Conservation (phyloP, 192 early-diverging fungal genomes). For the Entomortierella lignicola region DNA sequence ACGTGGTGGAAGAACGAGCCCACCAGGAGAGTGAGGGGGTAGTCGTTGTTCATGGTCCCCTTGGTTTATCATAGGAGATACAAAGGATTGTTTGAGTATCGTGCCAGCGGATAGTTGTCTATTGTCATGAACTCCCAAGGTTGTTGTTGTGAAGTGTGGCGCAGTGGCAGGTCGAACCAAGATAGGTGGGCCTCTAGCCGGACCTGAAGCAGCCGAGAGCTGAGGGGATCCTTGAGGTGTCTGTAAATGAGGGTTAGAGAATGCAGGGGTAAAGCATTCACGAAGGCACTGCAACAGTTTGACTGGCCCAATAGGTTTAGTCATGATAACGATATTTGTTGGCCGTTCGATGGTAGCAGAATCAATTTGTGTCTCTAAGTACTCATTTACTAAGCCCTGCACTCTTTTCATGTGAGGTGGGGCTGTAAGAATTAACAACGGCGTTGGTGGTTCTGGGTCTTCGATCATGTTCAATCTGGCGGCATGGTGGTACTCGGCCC, state of each 20-base stretch:
- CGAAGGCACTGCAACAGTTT: conserved; percentile 46
- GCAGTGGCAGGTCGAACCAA: conserved; percentile 38
- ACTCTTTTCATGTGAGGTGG: conserved; percentile 23
- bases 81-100: conserved; percentile 31
- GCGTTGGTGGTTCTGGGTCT: conserved; percentile 17
- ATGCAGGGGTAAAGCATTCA: conserved; percentile 48
- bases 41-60: not conserved
- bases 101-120: conserved; percentile 30
- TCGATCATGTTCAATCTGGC: not conserved
- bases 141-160: conserved; percentile 27
- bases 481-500: conserved; percentile 20
- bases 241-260: conserved; percentile 20
- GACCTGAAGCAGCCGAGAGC: not conserved
- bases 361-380: conserved; percentile 31
- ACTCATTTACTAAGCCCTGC: conserved; percentile 33
- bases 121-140: conserved; percentile 23
- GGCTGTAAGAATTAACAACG: conserved; percentile 29
- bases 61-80: conserved; percentile 5
- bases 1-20: conserved; percentile 35
- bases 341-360: conserved; percentile 19
- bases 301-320: conserved; percentile 44
- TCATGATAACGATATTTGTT: conserved; percentile 38
- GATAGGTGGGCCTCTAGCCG: conserved; percentile 7
- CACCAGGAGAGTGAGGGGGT: conserved; percentile 45
- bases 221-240: conserved; percentile 41